Base-by-base conservation (phyloP, 2,329 filamentous ascomycete genomes). In the Pseudogymnoascus sp. region DNA sequence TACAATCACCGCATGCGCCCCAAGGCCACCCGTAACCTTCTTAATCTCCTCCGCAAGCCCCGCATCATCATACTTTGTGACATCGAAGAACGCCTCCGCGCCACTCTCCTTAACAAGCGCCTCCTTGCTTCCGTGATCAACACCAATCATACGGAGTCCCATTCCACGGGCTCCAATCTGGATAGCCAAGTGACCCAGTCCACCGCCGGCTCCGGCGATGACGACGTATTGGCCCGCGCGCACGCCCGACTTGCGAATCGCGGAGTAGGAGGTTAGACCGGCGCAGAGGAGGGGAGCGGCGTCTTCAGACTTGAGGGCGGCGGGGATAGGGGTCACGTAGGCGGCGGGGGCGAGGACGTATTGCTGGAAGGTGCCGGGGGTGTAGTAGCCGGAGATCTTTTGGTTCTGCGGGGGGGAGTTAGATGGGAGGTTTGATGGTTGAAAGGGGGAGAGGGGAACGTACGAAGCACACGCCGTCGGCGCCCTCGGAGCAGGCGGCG, bases 361-460 rank as follows among this genome's bases (percentile, higher is more conserved):
- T 73, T 88, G 84, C 70, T 89, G 86, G 70, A 89, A 89, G n/a
- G 86, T 89, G 37, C 86, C 86, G 0, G 86, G 86, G 38, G 80
- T 83, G 70, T 83, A 87, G 73, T 88, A 89, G 4, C 86, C 86
- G 0, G 81, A 85, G 57, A 89, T 71, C 68, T 81, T 82, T 62
- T 78, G 75, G 41, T 81, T 79, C 38, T 41, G 2, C n/a, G 37
- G 8, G 0, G 16, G 38, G 8, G 11, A 41, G 38, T 3, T 6
- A 4, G 38, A 5, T 2, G 7, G 6, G 6, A 7, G 37, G 37
- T 30, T 30, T 30, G 9, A 2, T 6, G 34, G 34, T 2, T 2
- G 6, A 11, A 9, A 9, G 38, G 38, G 37, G 6, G 16, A 4
- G 4, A 1, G 16, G 38, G 38, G 9, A 9, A 20, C 38, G 38